Percentiles rank a stretch among this genome's conserved stretches.
phyloP scores from a whole-genome alignment of 2,329 filamentous ascomycete species.

The Beauveria sp. region DNA sequence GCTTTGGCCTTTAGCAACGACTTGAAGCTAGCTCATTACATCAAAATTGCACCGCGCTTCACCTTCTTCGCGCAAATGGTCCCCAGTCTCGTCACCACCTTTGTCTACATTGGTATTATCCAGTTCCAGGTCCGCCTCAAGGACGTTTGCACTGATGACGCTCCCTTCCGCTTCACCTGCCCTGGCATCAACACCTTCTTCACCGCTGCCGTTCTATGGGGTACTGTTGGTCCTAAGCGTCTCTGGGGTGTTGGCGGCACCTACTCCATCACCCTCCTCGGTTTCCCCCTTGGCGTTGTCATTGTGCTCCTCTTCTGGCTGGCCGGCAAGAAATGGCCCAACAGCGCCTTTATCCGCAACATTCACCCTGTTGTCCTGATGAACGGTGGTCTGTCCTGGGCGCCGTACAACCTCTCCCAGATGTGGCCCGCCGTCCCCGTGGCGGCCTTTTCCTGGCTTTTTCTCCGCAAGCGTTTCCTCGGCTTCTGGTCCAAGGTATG shows the following conservation, averaged over 20 bases:
- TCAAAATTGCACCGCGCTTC: constrained; percentile 40
- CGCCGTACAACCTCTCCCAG: constrained; percentile 39
- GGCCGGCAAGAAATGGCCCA: constrained; percentile 27
- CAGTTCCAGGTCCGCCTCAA: constrained; percentile 30
- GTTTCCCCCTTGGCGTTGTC: constrained; percentile 31
- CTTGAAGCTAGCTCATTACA: constrained; percentile 43
- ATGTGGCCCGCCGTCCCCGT: constrained; percentile 39
- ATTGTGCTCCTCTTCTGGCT: constrained; percentile 31
- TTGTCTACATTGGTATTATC: constrained; percentile 37
- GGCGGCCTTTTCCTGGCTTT: constrained; percentile 40
- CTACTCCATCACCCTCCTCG: constrained; percentile 31
- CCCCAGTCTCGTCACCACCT: constrained; percentile 37
- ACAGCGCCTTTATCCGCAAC: constrained; percentile 26
- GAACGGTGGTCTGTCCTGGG: constrained; percentile 31
- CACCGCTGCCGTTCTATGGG: constrained; percentile 39
- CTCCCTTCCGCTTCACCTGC: constrained; percentile 29
- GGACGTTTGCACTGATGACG: constrained; percentile 29
- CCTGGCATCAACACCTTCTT: constrained; percentile 30
- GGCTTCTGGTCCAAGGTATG: constrained; percentile 39
- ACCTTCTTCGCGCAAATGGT: constrained; percentile 40
- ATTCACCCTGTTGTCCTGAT: constrained; percentile 36
- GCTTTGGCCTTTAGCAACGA: constrained; percentile 30
- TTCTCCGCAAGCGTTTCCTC: constrained; percentile 35
- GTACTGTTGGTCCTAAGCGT: constrained; percentile 40
- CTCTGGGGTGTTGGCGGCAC: constrained; percentile 28